Conservation (phyloP, 225 moss, liverwort and hornwort species). For the Pleurozium schreberi region DNA sequence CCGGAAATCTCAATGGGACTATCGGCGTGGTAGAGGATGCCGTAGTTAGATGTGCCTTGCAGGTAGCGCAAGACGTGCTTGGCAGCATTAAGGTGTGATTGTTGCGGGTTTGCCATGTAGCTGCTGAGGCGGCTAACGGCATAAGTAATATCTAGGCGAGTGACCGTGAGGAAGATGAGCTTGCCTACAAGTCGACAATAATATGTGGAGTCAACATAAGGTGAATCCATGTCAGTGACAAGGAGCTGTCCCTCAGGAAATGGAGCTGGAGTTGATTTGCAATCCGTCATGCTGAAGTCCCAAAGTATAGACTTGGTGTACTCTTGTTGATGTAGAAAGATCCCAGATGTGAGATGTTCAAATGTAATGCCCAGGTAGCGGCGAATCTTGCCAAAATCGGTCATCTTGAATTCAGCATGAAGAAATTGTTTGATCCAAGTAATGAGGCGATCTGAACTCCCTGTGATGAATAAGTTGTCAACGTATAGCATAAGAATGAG, state of each 20-base stretch:
- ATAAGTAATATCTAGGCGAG: no score
- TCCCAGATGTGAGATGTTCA: fast-evolving
- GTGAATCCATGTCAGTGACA: no score
- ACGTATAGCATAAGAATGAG: not conserved
- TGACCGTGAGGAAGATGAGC: no score
- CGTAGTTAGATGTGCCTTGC: no score
- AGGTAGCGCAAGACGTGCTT: no score
- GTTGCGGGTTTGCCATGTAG: no score
- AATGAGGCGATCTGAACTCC: not conserved
- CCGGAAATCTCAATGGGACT: no score
- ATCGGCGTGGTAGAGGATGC: no score
- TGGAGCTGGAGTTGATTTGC: fast-evolving
- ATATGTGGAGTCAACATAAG: no score
- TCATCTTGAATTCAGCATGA: not conserved
- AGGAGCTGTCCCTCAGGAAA: not conserved
- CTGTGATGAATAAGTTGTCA: not conserved
- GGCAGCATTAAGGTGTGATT: no score
- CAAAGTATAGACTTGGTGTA: fast-evolving
- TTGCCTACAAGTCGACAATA: no score
- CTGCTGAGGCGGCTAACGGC: no score
- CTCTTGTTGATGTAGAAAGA: not conserved
- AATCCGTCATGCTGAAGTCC: fast-evolving
- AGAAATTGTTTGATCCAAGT: not conserved
- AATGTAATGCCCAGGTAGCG: not conserved
- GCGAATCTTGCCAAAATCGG: not conserved